A percentile compares a stretch with the other conserved stretches of the same genome.
These are phyloP conservation scores for Lippia alba DNA, from an alignment of 305 asterid genomes.

Conservation along the genomic window DNA sequence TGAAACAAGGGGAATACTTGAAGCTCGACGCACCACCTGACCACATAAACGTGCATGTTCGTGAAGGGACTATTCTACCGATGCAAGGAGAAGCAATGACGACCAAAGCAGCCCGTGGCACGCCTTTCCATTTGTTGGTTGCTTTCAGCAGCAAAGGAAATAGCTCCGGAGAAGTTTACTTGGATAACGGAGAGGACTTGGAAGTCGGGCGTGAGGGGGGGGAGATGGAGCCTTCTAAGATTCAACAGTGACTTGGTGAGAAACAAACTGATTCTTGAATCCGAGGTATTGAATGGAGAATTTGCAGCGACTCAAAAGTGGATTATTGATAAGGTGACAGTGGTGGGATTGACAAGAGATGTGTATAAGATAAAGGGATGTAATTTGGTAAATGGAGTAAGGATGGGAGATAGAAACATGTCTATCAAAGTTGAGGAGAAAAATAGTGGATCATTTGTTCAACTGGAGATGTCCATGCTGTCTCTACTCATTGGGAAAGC, in stretches of 20 bases:
- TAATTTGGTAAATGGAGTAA: conserved; percentile 23
- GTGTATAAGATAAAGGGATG: conserved; percentile 33
- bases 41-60: conserved; percentile 64
- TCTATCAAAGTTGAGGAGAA: conserved; percentile 13
- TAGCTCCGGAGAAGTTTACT: conserved; percentile 60
- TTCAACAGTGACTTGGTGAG: conserved; percentile 41
- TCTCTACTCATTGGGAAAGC: conserved; percentile 49
- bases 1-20: conserved; percentile 43
- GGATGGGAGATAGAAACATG: not conserved
- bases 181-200: conserved; percentile 65
- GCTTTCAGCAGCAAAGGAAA: conserved; percentile 41
- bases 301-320: conserved; percentile 62
- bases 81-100: conserved; percentile 87
- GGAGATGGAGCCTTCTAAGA: conserved; percentile 51
- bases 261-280: conserved; percentile 44
- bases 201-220: conserved; percentile 52
- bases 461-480: conserved; percentile 46
- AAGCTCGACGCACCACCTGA: conserved; percentile 74
- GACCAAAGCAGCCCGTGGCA: conserved; percentile 58
- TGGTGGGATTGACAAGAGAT: conserved; percentile 50
- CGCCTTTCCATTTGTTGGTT: conserved; percentile 64
- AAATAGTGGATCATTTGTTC: conserved; percentile 35
- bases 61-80: conserved; percentile 62
- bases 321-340: conserved; percentile 49
- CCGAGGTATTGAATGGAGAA: conserved; percentile 53